Percentiles rank a stretch among this genome's conserved stretches.
phyloP scores from a whole-genome alignment of 345 rosid genomes.

The Stellera chamaejasme region DNA sequence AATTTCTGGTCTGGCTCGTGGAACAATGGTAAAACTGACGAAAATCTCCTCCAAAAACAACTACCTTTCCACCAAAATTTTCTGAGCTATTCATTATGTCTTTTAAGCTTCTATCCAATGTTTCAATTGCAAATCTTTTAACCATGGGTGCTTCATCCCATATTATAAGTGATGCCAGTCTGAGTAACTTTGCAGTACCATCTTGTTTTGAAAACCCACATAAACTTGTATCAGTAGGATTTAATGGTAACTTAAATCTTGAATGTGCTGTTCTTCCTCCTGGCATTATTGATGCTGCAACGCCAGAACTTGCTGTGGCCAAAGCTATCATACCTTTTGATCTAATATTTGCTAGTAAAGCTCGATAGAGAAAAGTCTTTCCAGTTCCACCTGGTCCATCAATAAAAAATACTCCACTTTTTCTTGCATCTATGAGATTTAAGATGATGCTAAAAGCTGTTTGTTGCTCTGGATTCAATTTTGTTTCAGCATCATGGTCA shows the following conservation, averaged over 20 bases:
- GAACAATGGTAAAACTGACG: conserved; percentile 1
- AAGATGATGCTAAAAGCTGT: background rate
- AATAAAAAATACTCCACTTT: background rate
- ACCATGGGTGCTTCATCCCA: background rate
- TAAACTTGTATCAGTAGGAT: background rate
- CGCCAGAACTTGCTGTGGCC: background rate
- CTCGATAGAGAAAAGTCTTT: background rate
- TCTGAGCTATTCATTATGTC: background rate
- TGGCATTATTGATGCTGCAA: background rate
- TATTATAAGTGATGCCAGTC: background rate
- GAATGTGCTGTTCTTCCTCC: background rate
- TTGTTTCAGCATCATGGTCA: too few species aligned
- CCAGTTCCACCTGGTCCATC: background rate
- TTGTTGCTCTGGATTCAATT: too few species aligned
- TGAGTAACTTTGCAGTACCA: background rate
- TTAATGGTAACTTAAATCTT: background rate
- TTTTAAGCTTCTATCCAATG: background rate
- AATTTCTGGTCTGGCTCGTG: background rate
- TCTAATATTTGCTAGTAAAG: background rate
- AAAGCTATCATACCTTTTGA: background rate
- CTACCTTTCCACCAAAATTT: background rate
- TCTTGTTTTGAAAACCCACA: background rate
- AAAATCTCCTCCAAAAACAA: conserved; percentile 7
- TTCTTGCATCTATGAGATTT: background rate
- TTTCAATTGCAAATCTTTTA: too few species aligned